Evolutionary conservation across 495 filamentous ascomycete species (phyloP).

Genomic region (Pyronema omphalodes): DNA sequence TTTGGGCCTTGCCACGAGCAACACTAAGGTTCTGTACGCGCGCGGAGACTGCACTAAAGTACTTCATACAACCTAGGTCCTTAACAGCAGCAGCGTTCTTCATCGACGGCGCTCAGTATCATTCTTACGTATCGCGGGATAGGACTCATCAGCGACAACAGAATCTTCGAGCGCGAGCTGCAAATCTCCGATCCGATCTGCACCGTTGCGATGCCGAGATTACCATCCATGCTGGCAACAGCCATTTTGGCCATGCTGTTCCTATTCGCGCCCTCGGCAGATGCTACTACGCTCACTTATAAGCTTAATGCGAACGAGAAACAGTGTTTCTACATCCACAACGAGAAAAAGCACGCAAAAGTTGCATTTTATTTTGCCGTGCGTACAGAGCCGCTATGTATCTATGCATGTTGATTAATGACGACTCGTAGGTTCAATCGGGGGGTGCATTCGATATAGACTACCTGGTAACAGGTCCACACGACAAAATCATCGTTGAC

Average conservation of each 20-base stretch:
- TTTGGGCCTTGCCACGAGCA: no score
- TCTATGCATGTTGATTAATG: not conserved
- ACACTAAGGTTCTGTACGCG: no score
- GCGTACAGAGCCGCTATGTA: slow-evolving; percentile 24
- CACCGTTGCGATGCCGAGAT: slow-evolving; percentile 9
- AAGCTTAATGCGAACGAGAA: slow-evolving; percentile 78
- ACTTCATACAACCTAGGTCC: no score
- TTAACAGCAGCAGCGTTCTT: no score
- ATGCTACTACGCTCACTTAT: slow-evolving; percentile 85
- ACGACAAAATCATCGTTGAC: slow-evolving; percentile 64
- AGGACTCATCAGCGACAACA: no score
- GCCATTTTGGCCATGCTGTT: slow-evolving; percentile 47
- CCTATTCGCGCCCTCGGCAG: slow-evolving; percentile 37
- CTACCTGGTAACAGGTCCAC: slow-evolving; percentile 70
- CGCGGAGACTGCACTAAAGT: no score
- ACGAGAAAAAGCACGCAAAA: slow-evolving; percentile 61
- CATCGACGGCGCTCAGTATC: no score
- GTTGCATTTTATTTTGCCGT: slow-evolving; percentile 99
- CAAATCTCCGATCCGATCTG: no score
- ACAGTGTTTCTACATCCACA: slow-evolving; percentile 78
- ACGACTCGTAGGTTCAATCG: slow-evolving; percentile 68
- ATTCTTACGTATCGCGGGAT: no score
- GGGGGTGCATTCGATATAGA: slow-evolving; percentile 93
- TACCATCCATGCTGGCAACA: slow-evolving; percentile 10
- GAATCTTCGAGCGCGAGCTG: no score